A percentile compares a stretch with the other conserved stretches of the same genome.
These are phyloP conservation scores for Maudiozyma turicensis DNA, from an alignment of 805 yeast genomes.

Conservation along the genomic window DNA sequence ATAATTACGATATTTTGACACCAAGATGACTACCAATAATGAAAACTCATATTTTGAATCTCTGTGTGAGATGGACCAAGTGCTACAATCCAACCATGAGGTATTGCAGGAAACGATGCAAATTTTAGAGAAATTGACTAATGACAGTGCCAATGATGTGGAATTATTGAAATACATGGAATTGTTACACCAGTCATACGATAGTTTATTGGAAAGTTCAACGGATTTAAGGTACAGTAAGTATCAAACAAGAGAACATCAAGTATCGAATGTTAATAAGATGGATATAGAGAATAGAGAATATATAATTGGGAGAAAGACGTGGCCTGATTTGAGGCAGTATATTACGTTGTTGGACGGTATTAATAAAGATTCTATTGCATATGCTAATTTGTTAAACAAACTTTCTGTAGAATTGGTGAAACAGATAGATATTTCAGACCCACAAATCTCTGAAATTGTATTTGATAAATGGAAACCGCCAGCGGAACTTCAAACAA, in stretches of 20 bases:
- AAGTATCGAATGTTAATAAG: slow-evolving; percentile 2
- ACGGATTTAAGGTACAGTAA: slow-evolving; percentile 16
- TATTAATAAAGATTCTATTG: slow-evolving; percentile 13
- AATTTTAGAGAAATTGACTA: slow-evolving; percentile 7
- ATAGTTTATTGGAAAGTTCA: slow-evolving; percentile 7
- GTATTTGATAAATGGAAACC: slow-evolving; percentile 19
- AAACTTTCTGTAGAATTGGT: slow-evolving; percentile 23
- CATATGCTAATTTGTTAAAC: slow-evolving; percentile 19
- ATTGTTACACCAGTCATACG: slow-evolving; percentile 8
- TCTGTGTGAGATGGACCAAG: slow-evolving; percentile 19
- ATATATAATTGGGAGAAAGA: not conserved
- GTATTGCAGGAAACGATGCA: slow-evolving; percentile 10
- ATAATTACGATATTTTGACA: too few relatives aligned
- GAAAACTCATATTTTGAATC: slow-evolving; percentile 17
- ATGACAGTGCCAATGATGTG: slow-evolving; percentile 11
- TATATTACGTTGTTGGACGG: slow-evolving; percentile 13
- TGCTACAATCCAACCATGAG: slow-evolving; percentile 14
- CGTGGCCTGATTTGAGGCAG: slow-evolving; percentile 7
- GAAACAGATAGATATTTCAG: slow-evolving; percentile 18
- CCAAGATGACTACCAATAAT: slow-evolving; percentile 1
- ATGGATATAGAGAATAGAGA: slow-evolving; percentile 3
- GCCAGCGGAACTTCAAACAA: slow-evolving; percentile 11
- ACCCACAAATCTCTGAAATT: slow-evolving; percentile 12
- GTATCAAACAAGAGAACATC: slow-evolving; percentile 15
- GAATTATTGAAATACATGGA: slow-evolving; percentile 8